Evolutionary conservation across 345 rosid genomes (phyloP).

Genomic region (Syzygium jambos): DNA sequence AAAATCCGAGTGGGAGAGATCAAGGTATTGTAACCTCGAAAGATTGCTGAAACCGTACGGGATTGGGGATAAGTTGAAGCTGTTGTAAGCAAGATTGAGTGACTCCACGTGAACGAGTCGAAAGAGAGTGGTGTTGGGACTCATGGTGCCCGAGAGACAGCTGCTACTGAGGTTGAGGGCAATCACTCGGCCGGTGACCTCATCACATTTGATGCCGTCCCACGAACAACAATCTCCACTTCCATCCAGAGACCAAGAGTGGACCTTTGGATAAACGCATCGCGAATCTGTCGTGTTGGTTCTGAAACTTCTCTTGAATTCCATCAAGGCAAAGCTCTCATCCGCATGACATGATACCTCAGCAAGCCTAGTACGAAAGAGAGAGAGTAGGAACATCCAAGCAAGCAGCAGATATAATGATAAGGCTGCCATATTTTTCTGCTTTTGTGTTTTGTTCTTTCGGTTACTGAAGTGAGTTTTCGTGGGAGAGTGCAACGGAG

Average conservation of each 20-base stretch:
- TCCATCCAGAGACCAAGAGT: not conserved
- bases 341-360: not conserved
- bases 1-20: not conserved
- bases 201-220: not conserved
- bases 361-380: not conserved
- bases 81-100: not conserved
- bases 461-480: not conserved
- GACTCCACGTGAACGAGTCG: not conserved
- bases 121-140: not conserved
- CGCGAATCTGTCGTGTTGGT: accelerated
- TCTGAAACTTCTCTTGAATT: not conserved
- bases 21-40: not conserved
- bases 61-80: not conserved
- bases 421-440: not conserved
- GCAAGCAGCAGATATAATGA: not conserved
- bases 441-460: not conserved
- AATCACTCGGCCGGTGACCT: not conserved
- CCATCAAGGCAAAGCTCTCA: not conserved
- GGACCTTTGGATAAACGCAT: not conserved
- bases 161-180: not conserved
- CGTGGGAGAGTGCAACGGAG: not conserved
- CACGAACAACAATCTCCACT: constrained; percentile 5
- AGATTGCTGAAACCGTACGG: not conserved
- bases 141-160: not conserved
- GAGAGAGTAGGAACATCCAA: not conserved